Evolutionary conservation across 306 rosid species (phyloP), one percentile per base, ranked within the genome.

Genomic region (Glycine soja): DNA sequence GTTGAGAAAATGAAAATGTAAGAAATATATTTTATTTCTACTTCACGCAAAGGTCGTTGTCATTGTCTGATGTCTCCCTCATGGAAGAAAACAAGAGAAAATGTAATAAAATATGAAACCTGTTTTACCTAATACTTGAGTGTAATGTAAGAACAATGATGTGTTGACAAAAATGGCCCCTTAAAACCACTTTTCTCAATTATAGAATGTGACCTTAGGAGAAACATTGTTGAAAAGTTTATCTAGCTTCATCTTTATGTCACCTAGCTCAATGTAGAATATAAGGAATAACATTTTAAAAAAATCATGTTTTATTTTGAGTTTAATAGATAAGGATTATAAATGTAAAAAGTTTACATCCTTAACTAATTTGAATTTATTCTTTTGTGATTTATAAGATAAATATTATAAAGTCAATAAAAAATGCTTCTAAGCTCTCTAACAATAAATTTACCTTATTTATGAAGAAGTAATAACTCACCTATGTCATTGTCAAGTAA

Each of bases 41-140:
- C 47, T 62, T 76, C 85, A 83, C 89, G 88, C 86, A 65, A 87
- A 78, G 83, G 88, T 84, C 85, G 4, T 38, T 75, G 77, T 84
- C 82, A 34, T 3, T 73, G 75, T 61, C 80, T 75, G 34, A 42
- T 81, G 80, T 72, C 77, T 81, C 82, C 64, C 8, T 10, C 51
- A 47, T 9, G 62, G 86, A 75, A 81, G 78, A 79, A 84, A 81
- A 81, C 61, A 61, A 75, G 24, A 48, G 40, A 70, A 70, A 48
- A 62, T 42, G 70, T 77, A 77, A 73, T 42, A 59, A 76, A 82
- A 40, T n/a, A 81, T 67, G 65, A 2, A 69, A 78, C 69, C 64
- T 32, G 40, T 47, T 18, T 79, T 10, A 79, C 80, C 85, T 78
- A 82, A 79, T 71, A 87, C 30, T 83, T 83, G 89, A 83, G 83